A percentile compares a stretch with the other conserved stretches of the same genome.
These are phyloP conservation scores for Epichloe sibirici DNA, from an alignment of 2,329 filamentous ascomycete species.

Conservation along the genomic window DNA sequence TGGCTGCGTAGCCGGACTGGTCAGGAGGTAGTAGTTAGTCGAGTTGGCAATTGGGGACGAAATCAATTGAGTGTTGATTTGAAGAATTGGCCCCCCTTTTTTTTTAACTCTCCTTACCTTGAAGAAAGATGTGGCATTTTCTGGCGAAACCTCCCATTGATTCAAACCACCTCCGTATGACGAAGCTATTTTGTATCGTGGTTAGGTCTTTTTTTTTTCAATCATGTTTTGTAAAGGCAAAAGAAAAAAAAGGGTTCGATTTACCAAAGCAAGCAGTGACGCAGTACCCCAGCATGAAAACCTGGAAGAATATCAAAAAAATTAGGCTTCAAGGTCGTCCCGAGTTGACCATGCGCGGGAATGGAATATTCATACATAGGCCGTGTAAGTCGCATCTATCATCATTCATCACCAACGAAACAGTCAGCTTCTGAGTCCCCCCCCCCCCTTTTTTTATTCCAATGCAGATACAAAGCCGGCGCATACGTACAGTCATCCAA, in stretches of 20 bases:
- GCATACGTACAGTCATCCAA: conserved; percentile 17
- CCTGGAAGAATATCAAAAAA: conserved; percentile 5
- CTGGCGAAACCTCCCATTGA: conserved; percentile 18
- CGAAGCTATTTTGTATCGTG: conserved; percentile 7
- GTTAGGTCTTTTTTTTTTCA: not conserved
- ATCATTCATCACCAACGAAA: too few relatives aligned
- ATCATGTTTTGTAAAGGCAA: too few relatives aligned
- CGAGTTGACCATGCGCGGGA: too few relatives aligned
- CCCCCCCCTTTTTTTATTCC: too few relatives aligned
- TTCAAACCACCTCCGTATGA: conserved; percentile 25
- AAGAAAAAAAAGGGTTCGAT: not conserved
- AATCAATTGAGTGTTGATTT: not conserved
- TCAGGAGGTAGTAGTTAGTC: too few relatives aligned
- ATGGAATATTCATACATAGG: conserved; percentile 8
- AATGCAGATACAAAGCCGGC: not conserved
- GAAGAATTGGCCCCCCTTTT: too few relatives aligned
- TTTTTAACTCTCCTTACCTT: conserved; percentile 15
- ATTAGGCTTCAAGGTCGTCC: too few relatives aligned
- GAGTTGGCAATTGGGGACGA: not conserved
- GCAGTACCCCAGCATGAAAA: conserved; percentile 18
- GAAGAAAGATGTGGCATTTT: conserved; percentile 20
- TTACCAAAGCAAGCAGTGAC: conserved; percentile 13
- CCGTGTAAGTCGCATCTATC: conserved; percentile 10
- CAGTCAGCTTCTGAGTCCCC: too few relatives aligned
- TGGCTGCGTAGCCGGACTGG: conserved; percentile 28